Percentiles rank a stretch among this genome's conserved stretches.
Evolutionary conservation across 192 early-diverging fungal genomes (phyloP).

Genomic region (Coemansia sp.): DNA sequence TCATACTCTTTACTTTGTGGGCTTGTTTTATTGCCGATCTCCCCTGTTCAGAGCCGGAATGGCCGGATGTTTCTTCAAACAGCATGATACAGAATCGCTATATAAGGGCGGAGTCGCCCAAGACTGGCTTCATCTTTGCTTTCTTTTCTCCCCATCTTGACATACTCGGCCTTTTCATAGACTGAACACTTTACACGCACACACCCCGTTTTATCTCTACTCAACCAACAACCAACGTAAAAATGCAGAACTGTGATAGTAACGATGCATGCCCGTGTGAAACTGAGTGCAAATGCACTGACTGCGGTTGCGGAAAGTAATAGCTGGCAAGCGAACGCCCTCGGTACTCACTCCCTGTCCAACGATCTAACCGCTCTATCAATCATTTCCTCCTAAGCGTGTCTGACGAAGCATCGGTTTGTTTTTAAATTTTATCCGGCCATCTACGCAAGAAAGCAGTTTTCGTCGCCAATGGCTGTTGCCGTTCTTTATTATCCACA

Average conservation of each 20-base stretch:
- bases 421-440: not conserved
- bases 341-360: not conserved
- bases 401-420: not conserved
- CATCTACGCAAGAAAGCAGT: not conserved
- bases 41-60: not conserved
- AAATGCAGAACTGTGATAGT: not conserved
- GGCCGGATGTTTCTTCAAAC: not conserved
- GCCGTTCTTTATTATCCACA: not conserved
- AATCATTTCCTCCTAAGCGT: not conserved
- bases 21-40: not conserved
- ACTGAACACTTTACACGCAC: not conserved
- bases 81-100: not conserved
- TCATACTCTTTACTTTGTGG: not conserved
- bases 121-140: not conserved
- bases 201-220: not conserved
- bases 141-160: not conserved
- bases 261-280: not conserved
- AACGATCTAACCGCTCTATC: not conserved
- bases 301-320: constrained; percentile 6
- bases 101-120: not conserved
- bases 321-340: not conserved
- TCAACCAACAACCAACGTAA: not conserved
- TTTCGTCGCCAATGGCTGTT: not conserved
- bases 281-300: not conserved
- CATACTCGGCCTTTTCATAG: not conserved